Conservation (phyloP, 2,329 filamentous ascomycete genomes). For the Ophiocordyceps camponoti-saundersi region DNA sequence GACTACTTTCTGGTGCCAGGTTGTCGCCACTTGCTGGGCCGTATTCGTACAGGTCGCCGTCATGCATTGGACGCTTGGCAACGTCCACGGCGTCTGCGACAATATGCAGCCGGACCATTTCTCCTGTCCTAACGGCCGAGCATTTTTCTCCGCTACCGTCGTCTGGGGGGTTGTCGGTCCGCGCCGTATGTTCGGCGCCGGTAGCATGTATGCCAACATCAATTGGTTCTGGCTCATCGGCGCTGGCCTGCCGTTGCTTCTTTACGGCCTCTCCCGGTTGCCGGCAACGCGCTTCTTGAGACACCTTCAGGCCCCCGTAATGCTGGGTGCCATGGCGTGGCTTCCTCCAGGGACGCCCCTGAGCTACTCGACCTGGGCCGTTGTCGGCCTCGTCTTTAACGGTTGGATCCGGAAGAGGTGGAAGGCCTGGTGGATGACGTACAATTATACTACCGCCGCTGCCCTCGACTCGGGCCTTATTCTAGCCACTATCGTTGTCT, state of each 20-base stretch:
- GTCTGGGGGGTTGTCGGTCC: slow-evolving; percentile 43
- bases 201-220: slow-evolving; percentile 30
- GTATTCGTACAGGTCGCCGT: slow-evolving; percentile 9
- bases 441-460: slow-evolving; percentile 23
- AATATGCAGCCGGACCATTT: slow-evolving; percentile 9
- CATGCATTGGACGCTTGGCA: slow-evolving; percentile 14
- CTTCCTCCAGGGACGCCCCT: slow-evolving; percentile 43
- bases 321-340: slow-evolving; percentile 35
- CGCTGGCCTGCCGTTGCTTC: slow-evolving; percentile 25
- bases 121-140: slow-evolving; percentile 22
- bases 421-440: slow-evolving; percentile 39
- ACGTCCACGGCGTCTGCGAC: slow-evolving; percentile 31
- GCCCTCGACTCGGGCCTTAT: slow-evolving; percentile 21
- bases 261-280: slow-evolving; percentile 22
- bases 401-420: slow-evolving; percentile 33
- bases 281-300: slow-evolving; percentile 17
- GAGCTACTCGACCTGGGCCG: slow-evolving; percentile 40
- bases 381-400: slow-evolving; percentile 41
- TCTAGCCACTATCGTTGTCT: slow-evolving; percentile 15
- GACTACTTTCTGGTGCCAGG: slow-evolving; percentile 3
- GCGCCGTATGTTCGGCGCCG: slow-evolving; percentile 33
- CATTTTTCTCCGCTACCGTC: slow-evolving; percentile 33
- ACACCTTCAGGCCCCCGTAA: slow-evolving; percentile 37
- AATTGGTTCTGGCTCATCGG: slow-evolving; percentile 38
- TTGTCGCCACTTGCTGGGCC: slow-evolving; percentile 1